A percentile compares a stretch with the other conserved stretches of the same genome.
Conservation (phyloP, 306 rosid species). For the peach (Prunus persica) region Prunus_persica_NCBIv2 NC_034015.1:20309501-20310000, state of each 20-base stretch:
- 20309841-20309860: not conserved
- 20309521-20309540: constrained; percentile 60
- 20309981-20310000: not conserved
- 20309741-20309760: not conserved
- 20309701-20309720: not conserved
- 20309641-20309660: constrained; percentile 37
- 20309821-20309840: not conserved
- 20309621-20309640: constrained; percentile 57
- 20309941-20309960: not conserved
- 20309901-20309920: not conserved
- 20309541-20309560: constrained; percentile 54
- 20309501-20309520: constrained; percentile 69
- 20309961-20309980: not conserved
- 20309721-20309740: not conserved
- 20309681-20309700: not conserved
- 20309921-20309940: not conserved
- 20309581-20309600: constrained; percentile 61
- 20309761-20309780: not conserved
- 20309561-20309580: constrained; percentile 69
- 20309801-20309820: constrained; percentile 23
- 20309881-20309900: not conserved
- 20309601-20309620: constrained; percentile 50
- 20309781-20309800: not conserved
- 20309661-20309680: not conserved
- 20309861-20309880: not conserved